Evolutionary conservation across 495 filamentous ascomycete genomes (phyloP).

Genomic region (Podospora bellae-mahoneyi): DNA sequence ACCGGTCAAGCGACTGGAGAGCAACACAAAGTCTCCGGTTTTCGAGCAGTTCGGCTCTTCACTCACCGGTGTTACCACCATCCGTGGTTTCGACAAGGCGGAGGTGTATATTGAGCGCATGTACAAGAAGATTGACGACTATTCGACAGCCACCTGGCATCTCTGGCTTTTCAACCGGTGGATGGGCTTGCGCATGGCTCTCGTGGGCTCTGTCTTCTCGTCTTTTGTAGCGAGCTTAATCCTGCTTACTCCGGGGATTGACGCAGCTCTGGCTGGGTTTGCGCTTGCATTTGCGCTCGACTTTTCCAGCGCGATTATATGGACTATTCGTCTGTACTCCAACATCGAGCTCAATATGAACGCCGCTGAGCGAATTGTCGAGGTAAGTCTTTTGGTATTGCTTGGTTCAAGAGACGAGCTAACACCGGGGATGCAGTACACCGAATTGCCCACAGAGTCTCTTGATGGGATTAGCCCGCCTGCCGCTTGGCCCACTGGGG

Average conservation of each 20-base stretch:
- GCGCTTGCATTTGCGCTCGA: constrained; percentile 61
- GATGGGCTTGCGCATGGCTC: constrained; percentile 67
- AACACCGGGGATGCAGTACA: constrained; percentile 45
- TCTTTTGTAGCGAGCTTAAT: constrained; percentile 62
- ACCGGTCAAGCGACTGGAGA: constrained; percentile 73
- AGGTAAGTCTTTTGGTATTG: constrained; percentile 35
- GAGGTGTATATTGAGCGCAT: constrained; percentile 63
- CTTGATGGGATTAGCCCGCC: constrained; percentile 60
- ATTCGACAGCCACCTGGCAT: constrained; percentile 60
- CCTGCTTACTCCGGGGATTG: constrained; percentile 59
- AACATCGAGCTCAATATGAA: constrained; percentile 80
- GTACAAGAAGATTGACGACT: constrained; percentile 63
- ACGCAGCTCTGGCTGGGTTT: constrained; percentile 76
- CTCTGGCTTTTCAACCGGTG: constrained; percentile 70
- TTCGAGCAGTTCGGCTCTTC: constrained; percentile 73
- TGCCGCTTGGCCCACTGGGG: constrained; percentile 76
- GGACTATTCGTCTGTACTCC: constrained; percentile 59
- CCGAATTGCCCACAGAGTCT: constrained; percentile 64
- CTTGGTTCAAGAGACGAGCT: not conserved
- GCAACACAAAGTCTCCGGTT: constrained; percentile 67
- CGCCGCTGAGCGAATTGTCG: constrained; percentile 74
- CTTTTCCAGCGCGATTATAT: constrained; percentile 52
- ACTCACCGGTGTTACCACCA: constrained; percentile 68
- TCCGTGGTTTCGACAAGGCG: constrained; percentile 67
- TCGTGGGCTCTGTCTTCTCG: constrained; percentile 69